Evolutionary conservation across 1,139 yeast genomes (phyloP), one percentile per base, ranked within the genome.

Genomic region (Geotrichum klebahnii): DNA sequence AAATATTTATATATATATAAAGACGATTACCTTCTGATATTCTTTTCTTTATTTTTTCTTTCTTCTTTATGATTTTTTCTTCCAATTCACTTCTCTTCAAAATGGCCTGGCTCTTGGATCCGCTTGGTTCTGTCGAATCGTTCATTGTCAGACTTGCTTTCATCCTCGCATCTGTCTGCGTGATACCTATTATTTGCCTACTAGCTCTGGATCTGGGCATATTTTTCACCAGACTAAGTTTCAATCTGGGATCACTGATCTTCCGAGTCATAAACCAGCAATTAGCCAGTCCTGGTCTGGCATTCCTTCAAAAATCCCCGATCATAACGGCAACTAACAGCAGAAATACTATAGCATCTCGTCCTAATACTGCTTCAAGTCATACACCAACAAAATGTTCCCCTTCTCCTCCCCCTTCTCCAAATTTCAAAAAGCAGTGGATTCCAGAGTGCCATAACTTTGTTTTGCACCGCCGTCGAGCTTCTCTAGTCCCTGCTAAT

Each of bases 51-150:
- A 14, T 28, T 40, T 10, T 9, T 26, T 40, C 22, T 28, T 40
- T 19, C n/a, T 2, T 26, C 22, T 16, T 28, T 31, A 17, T 6
- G 19, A n/a, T 14, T 31, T 24, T 14, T 26, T 14, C 12, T 9
- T 28, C 43, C 24, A 29, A 20, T 10, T 22, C 29, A 22, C 23
- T 28, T n/a, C 9, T 28, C 19, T 9, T 40, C 44, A 22, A n/a
- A 31, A 45, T 45, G 49, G 8, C 31, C 17, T 32, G 36, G 35
- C 39, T 45, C 3, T 39, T 44, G 14, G 23, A 35, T 8, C 12
- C 39, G 14, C 23, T n/a, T n/a, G 9, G 17, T 17, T 9, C 22
- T 12, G 8, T 45, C 12, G 44, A 32, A 22, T 19, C n/a, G 3
- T 24, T 38, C 24, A 32, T 45, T 17, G 44, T 31, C 10, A 14